phyloP scores from a whole-genome alignment of 345 rosid genomes.

The Iberis pinnata region DNA sequence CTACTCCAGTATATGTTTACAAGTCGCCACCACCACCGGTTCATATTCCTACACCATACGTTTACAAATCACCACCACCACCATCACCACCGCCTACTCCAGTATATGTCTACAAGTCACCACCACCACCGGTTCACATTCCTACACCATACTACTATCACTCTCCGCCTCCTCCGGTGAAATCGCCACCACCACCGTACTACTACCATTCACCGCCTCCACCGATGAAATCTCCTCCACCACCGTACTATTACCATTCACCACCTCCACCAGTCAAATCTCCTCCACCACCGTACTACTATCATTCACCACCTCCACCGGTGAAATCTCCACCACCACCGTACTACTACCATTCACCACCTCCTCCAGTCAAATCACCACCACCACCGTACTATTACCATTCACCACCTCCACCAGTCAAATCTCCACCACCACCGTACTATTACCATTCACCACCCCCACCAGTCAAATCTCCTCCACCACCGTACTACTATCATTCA shows the following conservation, averaged over 20 bases:
- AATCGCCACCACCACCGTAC: slow-evolving; percentile 23
- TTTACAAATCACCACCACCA: background rate
- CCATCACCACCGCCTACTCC: slow-evolving; percentile 14
- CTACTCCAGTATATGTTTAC: background rate
- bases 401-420: background rate
- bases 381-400: slow-evolving; percentile 34
- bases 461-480: slow-evolving; percentile 2
- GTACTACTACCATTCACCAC: slow-evolving; percentile 33
- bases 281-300: slow-evolving; percentile 26
- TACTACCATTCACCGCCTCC: slow-evolving; percentile 35
- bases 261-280: slow-evolving; percentile 40
- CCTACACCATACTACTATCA: slow-evolving; percentile 35
- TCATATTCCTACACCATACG: background rate
- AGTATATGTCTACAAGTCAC: slow-evolving; percentile 27
- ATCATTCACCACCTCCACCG: slow-evolving; percentile 32
- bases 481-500: slow-evolving; percentile 15
- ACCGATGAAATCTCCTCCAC: slow-evolving; percentile 20
- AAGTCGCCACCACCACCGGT: background rate
- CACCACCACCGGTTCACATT: slow-evolving; percentile 29
- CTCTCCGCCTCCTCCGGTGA: slow-evolving; percentile 37
- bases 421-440: slow-evolving; percentile 30
- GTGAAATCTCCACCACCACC: slow-evolving; percentile 25
- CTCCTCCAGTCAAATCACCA: slow-evolving; percentile 16
- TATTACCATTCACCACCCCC: slow-evolving; percentile 21
- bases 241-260: slow-evolving; percentile 33